Conservation (phyloP, 192 early-diverging fungal species). For the Gryganskiella cystojenkinii region DNA sequence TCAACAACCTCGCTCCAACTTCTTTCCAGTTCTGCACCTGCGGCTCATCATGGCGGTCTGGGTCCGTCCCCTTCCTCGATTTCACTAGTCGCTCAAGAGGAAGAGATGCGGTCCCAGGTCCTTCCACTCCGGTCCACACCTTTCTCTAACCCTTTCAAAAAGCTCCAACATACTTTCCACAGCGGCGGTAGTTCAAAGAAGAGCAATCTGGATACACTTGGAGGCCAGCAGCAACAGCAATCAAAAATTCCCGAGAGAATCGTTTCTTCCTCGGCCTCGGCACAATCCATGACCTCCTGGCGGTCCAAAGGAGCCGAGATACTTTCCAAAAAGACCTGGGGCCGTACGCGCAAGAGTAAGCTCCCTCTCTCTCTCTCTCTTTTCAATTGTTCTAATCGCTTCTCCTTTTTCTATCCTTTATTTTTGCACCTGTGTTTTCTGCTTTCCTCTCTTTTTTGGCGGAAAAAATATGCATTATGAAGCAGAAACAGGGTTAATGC, state of each 20-base stretch:
- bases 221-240: too few relatives aligned
- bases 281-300: slow-evolving; percentile 51
- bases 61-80: slow-evolving; percentile 1
- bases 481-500: too few relatives aligned
- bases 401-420: neutral
- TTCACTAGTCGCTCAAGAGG: neutral
- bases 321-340: slow-evolving; percentile 44
- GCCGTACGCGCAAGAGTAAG: slow-evolving; percentile 50
- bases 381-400: neutral
- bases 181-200: slow-evolving; percentile 12
- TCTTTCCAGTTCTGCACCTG: slow-evolving; percentile 41
- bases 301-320: slow-evolving; percentile 50
- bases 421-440: neutral
- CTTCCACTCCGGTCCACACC: slow-evolving; percentile 18
- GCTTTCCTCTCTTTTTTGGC: too few relatives aligned
- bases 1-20: slow-evolving; percentile 45
- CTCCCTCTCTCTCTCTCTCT: neutral
- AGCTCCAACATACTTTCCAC: slow-evolving; percentile 32
- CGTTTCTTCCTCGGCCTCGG: slow-evolving; percentile 31
- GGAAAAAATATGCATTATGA: too few relatives aligned
- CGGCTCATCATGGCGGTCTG: slow-evolving; percentile 1
- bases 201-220: neutral
- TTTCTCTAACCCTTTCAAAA: slow-evolving; percentile 53
- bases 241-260: slow-evolving; percentile 18
- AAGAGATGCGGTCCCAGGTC: slow-evolving; percentile 19